These are phyloP conservation scores for Amanita phalloides DNA, from an alignment of 768 basidiomycete genomes.

Conservation along the genomic window DNA sequence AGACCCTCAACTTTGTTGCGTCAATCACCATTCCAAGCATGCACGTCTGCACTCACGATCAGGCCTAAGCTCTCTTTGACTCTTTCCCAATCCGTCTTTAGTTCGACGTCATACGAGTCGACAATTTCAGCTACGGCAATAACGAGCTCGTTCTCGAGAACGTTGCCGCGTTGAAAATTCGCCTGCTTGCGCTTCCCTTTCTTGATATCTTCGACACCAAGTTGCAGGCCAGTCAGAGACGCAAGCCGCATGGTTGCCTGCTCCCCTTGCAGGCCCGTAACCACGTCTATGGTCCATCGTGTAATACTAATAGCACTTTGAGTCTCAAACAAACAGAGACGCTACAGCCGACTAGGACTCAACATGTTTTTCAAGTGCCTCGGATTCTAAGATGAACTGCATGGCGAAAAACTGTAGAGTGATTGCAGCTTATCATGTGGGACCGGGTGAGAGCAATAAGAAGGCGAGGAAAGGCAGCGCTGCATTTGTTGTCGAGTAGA, in stretches of 20 bases:
- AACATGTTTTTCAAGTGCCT: too few relatives aligned
- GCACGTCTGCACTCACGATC: neutral
- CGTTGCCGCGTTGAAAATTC: conserved; percentile 19
- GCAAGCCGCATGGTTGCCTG: too few relatives aligned
- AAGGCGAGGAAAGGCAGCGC: too few relatives aligned
- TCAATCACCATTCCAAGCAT: neutral
- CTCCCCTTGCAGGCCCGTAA: conserved; percentile 48
- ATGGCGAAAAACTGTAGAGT: too few relatives aligned
- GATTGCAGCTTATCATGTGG: too few relatives aligned
- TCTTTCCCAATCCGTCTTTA: conserved; percentile 42
- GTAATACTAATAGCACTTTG: too few relatives aligned
- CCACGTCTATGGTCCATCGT: too few relatives aligned
- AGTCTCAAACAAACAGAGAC: too few relatives aligned
- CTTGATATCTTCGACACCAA: conserved; percentile 51
- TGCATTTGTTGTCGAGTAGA: too few relatives aligned
- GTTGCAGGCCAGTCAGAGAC: conserved; percentile 33
- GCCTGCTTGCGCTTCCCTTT: conserved; percentile 15
- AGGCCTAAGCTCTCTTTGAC: conserved; percentile 44
- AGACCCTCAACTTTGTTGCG: conserved; percentile 28
- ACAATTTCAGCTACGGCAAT: conserved; percentile 67
- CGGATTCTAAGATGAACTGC: too few relatives aligned
- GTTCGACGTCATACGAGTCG: conserved; percentile 25
- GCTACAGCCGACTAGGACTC: too few relatives aligned
- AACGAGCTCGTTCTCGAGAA: conserved; percentile 55
- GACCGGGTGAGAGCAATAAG: too few relatives aligned